phyloP scores from a whole-genome alignment of 805 yeast species.

The Candida verbasci region DNA sequence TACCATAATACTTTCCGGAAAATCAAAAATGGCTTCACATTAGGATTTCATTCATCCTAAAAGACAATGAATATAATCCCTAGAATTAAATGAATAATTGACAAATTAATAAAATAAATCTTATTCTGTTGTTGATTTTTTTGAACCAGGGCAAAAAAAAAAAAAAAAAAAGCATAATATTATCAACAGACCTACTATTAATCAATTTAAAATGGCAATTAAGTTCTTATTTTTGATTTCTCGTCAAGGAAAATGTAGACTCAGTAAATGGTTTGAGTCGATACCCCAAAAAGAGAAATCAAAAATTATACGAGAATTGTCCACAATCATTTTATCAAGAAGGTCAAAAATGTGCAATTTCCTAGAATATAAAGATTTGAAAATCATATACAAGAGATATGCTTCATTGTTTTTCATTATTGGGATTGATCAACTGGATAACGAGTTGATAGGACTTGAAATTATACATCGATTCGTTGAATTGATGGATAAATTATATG shows the following conservation, averaged over 20 bases:
- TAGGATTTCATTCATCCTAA: too few relatives aligned
- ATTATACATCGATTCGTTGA: slow-evolving; percentile 91
- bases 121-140: too few relatives aligned
- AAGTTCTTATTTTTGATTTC: slow-evolving; percentile 79
- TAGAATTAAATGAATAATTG: too few relatives aligned
- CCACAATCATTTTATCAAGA: slow-evolving; percentile 79
- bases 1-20: too few relatives aligned
- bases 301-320: slow-evolving; percentile 77
- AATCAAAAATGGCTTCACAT: too few relatives aligned
- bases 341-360: slow-evolving; percentile 95
- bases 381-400: slow-evolving; percentile 85
- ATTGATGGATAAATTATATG: slow-evolving; percentile 92
- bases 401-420: slow-evolving; percentile 90
- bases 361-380: slow-evolving; percentile 77
- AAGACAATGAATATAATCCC: too few relatives aligned
- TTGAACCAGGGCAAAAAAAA: too few relatives aligned
- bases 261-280: slow-evolving; percentile 90
- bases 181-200: too few relatives aligned
- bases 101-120: too few relatives aligned
- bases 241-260: slow-evolving; percentile 91
- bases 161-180: too few relatives aligned
- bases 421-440: slow-evolving; percentile 78
- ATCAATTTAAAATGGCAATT: slow-evolving; percentile 53
- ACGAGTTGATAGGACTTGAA: slow-evolving; percentile 83
- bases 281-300: slow-evolving; percentile 80